Percentiles rank a stretch among this genome's conserved stretches.
These are phyloP conservation scores for Coffea eugenioides DNA, from an alignment of 257 asterid genomes.

Conservation along the genomic window DNA sequence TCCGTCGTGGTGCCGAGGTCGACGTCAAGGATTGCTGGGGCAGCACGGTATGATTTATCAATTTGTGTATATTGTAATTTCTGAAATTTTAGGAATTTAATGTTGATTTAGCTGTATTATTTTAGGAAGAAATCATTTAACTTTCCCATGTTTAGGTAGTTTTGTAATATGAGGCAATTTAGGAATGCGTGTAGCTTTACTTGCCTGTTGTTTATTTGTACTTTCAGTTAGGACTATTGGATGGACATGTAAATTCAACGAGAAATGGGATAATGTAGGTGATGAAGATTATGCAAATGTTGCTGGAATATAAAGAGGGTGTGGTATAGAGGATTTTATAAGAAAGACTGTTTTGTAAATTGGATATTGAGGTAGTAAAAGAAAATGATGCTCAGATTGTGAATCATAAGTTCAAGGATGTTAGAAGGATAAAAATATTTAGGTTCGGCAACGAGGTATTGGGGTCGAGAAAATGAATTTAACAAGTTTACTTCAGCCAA, in stretches of 20 bases:
- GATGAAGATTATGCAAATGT: too few relatives aligned
- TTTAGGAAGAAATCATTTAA: neutral
- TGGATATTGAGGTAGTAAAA: neutral
- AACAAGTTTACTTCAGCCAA: neutral
- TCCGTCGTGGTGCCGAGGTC: constrained; percentile 53
- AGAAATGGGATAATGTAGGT: neutral
- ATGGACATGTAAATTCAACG: neutral
- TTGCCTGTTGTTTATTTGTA: neutral
- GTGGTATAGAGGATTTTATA: neutral
- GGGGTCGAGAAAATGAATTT: neutral
- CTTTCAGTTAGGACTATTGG: neutral
- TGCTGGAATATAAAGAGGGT: neutral
- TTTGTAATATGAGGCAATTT: neutral
- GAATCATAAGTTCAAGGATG: neutral
- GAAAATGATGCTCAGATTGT: neutral
- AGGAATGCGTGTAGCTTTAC: neutral
- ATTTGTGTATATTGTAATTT: neutral
- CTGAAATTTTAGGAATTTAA: neutral
- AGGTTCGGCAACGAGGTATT: neutral
- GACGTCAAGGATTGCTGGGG: constrained; percentile 79
- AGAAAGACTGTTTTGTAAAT: neutral
- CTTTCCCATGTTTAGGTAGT: neutral
- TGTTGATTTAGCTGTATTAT: neutral
- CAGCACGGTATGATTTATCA: constrained; percentile 64
- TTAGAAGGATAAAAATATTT: too few relatives aligned